phyloP scores from a whole-genome alignment of 495 filamentous ascomycete genomes.

The Hypoxylon lenormandii region DNA sequence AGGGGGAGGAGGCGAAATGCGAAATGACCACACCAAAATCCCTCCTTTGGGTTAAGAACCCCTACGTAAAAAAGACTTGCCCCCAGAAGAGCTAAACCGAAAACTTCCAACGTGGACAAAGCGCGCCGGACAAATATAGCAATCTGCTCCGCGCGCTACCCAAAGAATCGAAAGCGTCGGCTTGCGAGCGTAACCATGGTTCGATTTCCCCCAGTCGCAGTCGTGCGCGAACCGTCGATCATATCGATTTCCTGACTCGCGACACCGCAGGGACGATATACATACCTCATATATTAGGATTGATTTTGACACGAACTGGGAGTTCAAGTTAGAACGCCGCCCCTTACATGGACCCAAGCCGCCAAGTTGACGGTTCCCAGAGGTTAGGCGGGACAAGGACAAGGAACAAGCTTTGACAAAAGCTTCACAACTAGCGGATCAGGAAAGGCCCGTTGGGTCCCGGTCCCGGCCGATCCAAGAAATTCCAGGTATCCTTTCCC shows the following conservation, averaged over 20 bases:
- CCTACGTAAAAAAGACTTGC: conserved; percentile 3
- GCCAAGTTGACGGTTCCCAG: no score
- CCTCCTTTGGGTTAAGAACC: conserved; percentile 23
- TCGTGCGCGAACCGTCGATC: conserved; percentile 27
- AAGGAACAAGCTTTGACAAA: background rate
- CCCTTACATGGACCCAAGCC: background rate
- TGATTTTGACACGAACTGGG: conserved; percentile 6
- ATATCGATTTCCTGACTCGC: conserved; percentile 7
- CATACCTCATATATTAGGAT: no score
- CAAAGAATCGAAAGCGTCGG: background rate
- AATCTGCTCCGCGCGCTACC: conserved; percentile 35
- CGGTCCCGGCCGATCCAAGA: conserved; percentile 30
- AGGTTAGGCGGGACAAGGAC: background rate
- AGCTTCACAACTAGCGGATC: conserved; percentile 6
- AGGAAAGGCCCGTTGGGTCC: conserved; percentile 8
- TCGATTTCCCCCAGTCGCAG: no score
- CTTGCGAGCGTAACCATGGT: conserved; percentile 4
- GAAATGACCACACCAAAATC: conserved; percentile 4
- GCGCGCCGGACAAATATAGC: conserved; percentile 26
- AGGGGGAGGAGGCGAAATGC: background rate
- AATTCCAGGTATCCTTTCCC: no score
- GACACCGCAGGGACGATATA: background rate
- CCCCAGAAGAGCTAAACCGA: background rate
- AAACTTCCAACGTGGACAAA: background rate
- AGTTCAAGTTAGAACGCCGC: background rate